Base-by-base conservation (phyloP, 1,284 basidiomycete genomes). In the Sporisorium scitamineum region DNA sequence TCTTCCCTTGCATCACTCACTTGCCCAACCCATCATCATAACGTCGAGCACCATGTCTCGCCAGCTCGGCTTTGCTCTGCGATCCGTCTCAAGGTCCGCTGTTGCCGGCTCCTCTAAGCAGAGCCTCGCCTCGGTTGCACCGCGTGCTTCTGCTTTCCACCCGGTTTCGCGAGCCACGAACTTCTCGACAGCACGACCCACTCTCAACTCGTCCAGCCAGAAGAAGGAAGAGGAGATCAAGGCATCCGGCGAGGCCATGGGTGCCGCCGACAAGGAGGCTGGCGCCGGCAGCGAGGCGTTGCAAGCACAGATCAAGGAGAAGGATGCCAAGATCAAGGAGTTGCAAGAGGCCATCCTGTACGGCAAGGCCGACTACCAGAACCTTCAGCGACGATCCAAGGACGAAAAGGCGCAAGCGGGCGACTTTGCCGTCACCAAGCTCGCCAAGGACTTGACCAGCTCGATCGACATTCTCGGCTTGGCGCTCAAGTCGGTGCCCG, bases 381-480 rank as follows among this genome's bases (percentile, higher is more conserved):
- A 98, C 86, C 89, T 97, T 54, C 94, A 95, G 85, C 92, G 94
- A 66, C 94, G 95, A 79, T 89, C 94, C 61, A 90, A 91, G 29
- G 90, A 93, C 72, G 96, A 99, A 87, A 95, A 94, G 88, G 90
- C 93, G 84, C 93, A 94, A 86, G 93, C 94, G 20, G 90, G 91
- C 70, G 94, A 97, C 87, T 96, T 93, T 87, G 95, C 95, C 65
- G 95, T 99, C 85, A 90, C 92, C 55, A 91, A 91, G 59, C 97
- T 99, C 83, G 96, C 96, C 13, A 86, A 86, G 56, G 94, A 97
- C 87, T 90, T 99, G 65, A 91, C 97, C 59, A 91, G 92, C 80
- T 96, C 94, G 32, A 91, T 94, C 75, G 97, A 99, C 85, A 93
- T 97, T 63, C 92, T 99, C 65, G 88, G 90, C 45, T 88, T 97